These are phyloP conservation scores for Diplodia seriata DNA, from an alignment of 2,329 filamentous ascomycete genomes.

Conservation along the genomic window DNA sequence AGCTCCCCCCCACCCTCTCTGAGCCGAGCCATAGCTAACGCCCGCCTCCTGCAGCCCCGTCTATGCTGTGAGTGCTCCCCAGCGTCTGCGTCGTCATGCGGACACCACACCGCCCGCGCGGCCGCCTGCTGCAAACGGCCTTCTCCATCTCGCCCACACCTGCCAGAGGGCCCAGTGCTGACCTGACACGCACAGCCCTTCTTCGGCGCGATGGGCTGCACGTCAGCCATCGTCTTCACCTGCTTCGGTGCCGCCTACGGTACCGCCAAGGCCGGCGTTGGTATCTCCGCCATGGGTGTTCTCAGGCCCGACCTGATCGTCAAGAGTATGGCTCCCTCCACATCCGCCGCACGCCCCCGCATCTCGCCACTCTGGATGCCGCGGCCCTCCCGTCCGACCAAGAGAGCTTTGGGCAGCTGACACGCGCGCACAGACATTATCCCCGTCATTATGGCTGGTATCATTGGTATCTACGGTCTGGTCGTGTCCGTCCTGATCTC, in stretches of 20 bases:
- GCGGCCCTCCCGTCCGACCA: conserved; percentile 18
- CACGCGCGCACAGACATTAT: conserved; percentile 77
- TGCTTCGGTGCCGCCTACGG: conserved; percentile 97
- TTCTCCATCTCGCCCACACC: conserved; percentile 14
- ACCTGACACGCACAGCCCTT: conserved; percentile 67
- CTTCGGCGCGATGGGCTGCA: conserved; percentile 98
- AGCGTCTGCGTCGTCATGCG: conserved; percentile 29
- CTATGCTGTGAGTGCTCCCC: conserved; percentile 85
- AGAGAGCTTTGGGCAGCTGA: conserved; percentile 32
- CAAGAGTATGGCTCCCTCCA: conserved; percentile 78
- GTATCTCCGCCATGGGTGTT: conserved; percentile 98
- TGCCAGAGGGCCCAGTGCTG: conserved; percentile 36
- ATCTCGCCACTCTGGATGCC: conserved; percentile 36
- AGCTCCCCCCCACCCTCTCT: neutral
- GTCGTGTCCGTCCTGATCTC: conserved; percentile 63
- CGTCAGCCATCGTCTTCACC: conserved; percentile 92
- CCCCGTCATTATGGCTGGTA: conserved; percentile 99
- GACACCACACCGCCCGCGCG: conserved; percentile 34
- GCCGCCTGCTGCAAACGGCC: conserved; percentile 13
- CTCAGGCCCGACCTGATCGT: conserved; percentile 97
- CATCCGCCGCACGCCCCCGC: neutral
- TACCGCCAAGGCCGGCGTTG: conserved; percentile 98
- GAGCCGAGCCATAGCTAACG: conserved; percentile 53
- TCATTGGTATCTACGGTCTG: conserved; percentile 89
- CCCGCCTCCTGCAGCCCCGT: conserved; percentile 72